Evolutionary conservation across 495 filamentous ascomycete genomes (phyloP), one percentile per base, ranked within the genome.

Genomic region (Podospora fimiseda): DNA sequence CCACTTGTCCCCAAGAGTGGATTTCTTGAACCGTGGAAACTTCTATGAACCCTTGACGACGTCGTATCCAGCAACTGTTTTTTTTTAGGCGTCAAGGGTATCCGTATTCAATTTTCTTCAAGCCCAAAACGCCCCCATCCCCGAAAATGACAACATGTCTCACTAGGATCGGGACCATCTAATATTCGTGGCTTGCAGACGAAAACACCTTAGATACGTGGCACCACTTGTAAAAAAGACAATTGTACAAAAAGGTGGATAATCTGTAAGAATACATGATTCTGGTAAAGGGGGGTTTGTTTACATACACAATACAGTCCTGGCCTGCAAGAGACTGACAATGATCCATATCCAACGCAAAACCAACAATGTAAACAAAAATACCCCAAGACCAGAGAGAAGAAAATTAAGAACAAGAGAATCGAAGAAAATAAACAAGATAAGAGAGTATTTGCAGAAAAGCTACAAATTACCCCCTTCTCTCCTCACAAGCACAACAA

Each of bases 401-500:
- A 48, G 11, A 37, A 36, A 48, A 37, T n/a, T 7, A 48, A 48
- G n/a, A 44, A 36, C 21, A 9, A 7, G 19, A 14, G 37, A 24
- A 14, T 20, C 15, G 18, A 36, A 42, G 18, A 44, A 38, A 22
- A 39, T 11, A 18, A 27, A 19, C 59, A 41, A 59, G 55, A 43
- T 11, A 11, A 18, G 16, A 13, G 27, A 36, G 51, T 40, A 21
- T 19, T 13, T 18, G 36, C n/a, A 60, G 42, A 59, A 57, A 51
- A 20, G n/a, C n/a, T n/a, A n/a, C 22, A 22, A 43, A 38, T 23
- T 0, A 14, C 27, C 27, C 27, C 5, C 5, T 5, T 33, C 5
- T 33, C 16, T 42, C 39, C 39, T 15, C 39, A n/a, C 42, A 44
- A 44, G 23, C 42, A 44, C 19, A 44, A 19, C 42, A 21, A 13